A percentile compares a stretch with the other conserved stretches of the same genome.
Evolutionary conservation across 176 grass and related monocot genomes (phyloP).

Genomic region (Bothriochloa decipiens): DNA sequence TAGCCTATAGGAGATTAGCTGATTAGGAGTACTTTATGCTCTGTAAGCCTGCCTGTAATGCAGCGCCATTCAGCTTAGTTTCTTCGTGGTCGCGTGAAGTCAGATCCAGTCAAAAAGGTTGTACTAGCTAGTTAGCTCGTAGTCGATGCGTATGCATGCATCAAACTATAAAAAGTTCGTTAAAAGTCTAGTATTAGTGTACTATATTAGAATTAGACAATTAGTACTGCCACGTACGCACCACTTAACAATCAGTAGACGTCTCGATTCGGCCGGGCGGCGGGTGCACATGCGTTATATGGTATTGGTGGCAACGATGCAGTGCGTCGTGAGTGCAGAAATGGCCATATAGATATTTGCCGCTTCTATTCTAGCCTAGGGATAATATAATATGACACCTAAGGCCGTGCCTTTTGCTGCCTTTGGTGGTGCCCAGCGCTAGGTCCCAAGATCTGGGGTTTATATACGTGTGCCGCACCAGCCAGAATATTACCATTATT

Average conservation of each 20-base stretch:
- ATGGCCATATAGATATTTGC: background rate
- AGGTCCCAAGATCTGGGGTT: slow-evolving; percentile 35
- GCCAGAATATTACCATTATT: too few relatives aligned
- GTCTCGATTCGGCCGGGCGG: background rate
- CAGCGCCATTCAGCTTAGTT: background rate
- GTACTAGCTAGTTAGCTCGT: background rate
- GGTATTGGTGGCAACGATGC: background rate
- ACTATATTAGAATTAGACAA: background rate
- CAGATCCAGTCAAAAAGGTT: slow-evolving; percentile 17
- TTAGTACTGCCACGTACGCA: background rate
- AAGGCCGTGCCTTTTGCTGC: background rate
- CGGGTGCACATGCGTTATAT: background rate
- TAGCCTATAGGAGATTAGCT: too few relatives aligned
- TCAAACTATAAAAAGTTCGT: background rate
- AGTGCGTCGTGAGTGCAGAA: background rate
- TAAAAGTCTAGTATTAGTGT: background rate
- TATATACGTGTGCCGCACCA: slow-evolving; percentile 3
- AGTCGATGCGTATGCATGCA: background rate
- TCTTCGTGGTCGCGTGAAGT: background rate
- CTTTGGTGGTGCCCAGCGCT: background rate
- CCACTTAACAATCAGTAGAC: background rate
- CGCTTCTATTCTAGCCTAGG: background rate
- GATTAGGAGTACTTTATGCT: background rate
- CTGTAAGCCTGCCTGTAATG: background rate
- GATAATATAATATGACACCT: background rate